These are phyloP conservation scores for Lasiosphaeria miniovina DNA, from an alignment of 495 filamentous ascomycete species.

Conservation along the genomic window DNA sequence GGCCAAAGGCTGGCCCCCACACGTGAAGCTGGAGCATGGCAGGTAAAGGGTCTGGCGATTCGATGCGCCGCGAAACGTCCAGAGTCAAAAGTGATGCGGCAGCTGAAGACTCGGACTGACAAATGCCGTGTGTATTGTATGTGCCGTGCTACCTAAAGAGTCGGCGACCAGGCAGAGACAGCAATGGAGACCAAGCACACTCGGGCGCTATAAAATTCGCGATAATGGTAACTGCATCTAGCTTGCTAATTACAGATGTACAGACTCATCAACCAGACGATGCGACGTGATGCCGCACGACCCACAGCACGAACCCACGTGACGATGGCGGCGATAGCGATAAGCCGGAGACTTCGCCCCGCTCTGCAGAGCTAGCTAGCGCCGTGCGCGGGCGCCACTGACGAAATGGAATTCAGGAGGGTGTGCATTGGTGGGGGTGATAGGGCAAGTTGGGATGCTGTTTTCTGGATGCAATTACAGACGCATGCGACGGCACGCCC, in stretches of 20 bases:
- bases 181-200: too few relatives aligned
- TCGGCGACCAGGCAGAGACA: too few relatives aligned
- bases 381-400: not conserved
- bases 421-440: too few relatives aligned
- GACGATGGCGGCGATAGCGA: constrained; percentile 5
- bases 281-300: not conserved
- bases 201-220: too few relatives aligned
- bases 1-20: constrained; percentile 83
- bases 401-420: not conserved
- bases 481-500: too few relatives aligned
- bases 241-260: not conserved
- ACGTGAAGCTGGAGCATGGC: constrained; percentile 73
- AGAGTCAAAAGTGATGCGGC: too few relatives aligned
- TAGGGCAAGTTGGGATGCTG: too few relatives aligned
- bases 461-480: too few relatives aligned
- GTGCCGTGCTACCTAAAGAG: too few relatives aligned
- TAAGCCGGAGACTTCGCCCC: not conserved
- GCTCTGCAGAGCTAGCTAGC: not conserved
- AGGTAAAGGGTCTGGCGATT: not conserved
- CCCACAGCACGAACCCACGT: constrained; percentile 12
- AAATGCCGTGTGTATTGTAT: too few relatives aligned
- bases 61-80: not conserved
- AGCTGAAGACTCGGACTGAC: too few relatives aligned
- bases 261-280: not conserved
- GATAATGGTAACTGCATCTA: too few relatives aligned